Conservation (phyloP, 148 eudicot species). For the Chenopodium berlandieri region DNA sequence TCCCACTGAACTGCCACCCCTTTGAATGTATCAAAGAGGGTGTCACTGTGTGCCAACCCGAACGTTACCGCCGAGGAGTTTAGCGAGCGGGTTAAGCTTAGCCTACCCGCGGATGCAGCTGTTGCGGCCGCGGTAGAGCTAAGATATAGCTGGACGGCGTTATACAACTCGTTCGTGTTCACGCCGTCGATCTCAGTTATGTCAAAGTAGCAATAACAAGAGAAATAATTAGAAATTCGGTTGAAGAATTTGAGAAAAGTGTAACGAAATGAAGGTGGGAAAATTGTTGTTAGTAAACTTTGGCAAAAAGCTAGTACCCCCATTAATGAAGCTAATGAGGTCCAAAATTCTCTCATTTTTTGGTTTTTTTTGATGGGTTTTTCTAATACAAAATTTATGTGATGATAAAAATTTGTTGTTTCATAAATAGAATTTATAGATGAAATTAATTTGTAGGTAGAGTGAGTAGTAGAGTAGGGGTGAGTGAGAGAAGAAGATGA, state of each 20-base stretch:
- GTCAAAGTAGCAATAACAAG: slow-evolving; percentile 78
- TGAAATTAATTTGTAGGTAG: not conserved
- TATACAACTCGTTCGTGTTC: slow-evolving; percentile 93
- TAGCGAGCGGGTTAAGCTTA: slow-evolving; percentile 64
- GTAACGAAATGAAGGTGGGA: slow-evolving; percentile 82
- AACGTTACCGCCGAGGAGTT: slow-evolving; percentile 73
- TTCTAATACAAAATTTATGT: too few relatives aligned
- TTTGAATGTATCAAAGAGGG: slow-evolving; percentile 46
- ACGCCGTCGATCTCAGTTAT: slow-evolving; percentile 97
- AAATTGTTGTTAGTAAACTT: slow-evolving; percentile 51
- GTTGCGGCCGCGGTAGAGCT: slow-evolving; percentile 53
- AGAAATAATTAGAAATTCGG: slow-evolving; percentile 58
- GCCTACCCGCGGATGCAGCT: slow-evolving; percentile 54
- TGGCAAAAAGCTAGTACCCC: slow-evolving; percentile 84
- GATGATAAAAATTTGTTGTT: too few relatives aligned
- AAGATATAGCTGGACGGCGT: slow-evolving; percentile 88
- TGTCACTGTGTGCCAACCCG: slow-evolving; percentile 75
- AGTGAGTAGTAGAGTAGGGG: not conserved
- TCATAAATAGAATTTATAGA: too few relatives aligned
- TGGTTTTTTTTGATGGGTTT: too few relatives aligned
- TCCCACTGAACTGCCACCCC: slow-evolving; percentile 70
- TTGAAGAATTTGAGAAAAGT: slow-evolving; percentile 41
- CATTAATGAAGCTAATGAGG: slow-evolving; percentile 80
- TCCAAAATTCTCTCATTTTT: slow-evolving; percentile 80
- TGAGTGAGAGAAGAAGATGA: not conserved